These are phyloP conservation scores for Endotrypanum monterogeii DNA, from an alignment of 208 protist species.

Conservation along the genomic window DNA sequence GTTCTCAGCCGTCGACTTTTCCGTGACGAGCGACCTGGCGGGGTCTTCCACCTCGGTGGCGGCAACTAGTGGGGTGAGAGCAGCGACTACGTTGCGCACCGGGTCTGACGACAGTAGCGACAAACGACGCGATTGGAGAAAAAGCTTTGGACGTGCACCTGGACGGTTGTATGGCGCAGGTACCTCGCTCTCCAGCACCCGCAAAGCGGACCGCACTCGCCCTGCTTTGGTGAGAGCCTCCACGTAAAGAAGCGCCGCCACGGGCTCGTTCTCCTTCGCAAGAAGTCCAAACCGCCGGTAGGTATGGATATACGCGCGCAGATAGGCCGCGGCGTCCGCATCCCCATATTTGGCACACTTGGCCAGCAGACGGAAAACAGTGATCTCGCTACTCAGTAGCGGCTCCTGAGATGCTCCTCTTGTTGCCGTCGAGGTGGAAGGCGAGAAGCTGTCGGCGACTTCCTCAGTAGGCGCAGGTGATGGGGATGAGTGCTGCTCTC, in stretches of 20 bases:
- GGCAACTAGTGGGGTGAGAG: conserved; percentile 25
- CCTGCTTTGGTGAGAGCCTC: conserved; percentile 46
- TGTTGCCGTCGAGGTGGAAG: not conserved
- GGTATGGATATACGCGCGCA: conserved; percentile 44
- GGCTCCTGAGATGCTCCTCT: conserved; percentile 13
- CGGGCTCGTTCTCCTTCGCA: conserved; percentile 34
- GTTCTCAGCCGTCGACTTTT: conserved; percentile 25
- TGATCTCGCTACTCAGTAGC: conserved; percentile 70
- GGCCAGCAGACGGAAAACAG: conserved; percentile 69
- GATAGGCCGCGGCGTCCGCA: conserved; percentile 38
- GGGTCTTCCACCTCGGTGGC: conserved; percentile 25
- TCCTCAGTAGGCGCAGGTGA: not conserved
- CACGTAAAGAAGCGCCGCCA: conserved; percentile 53
- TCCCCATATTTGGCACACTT: conserved; percentile 79
- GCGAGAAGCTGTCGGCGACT: not conserved
- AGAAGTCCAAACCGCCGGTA: conserved; percentile 33
- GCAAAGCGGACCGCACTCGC: conserved; percentile 45
- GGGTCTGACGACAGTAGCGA: conserved; percentile 62
- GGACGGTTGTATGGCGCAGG: conserved; percentile 37
- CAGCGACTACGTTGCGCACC: conserved; percentile 47
- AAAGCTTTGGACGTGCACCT: conserved; percentile 55
- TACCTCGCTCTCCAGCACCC: conserved; percentile 52
- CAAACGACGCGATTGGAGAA: conserved; percentile 47
- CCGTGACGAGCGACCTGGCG: conserved; percentile 8
- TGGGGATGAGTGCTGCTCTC: not conserved